Conservation (phyloP, 2,329 filamentous ascomycete species). For the Elsinoe necatrix region DNA sequence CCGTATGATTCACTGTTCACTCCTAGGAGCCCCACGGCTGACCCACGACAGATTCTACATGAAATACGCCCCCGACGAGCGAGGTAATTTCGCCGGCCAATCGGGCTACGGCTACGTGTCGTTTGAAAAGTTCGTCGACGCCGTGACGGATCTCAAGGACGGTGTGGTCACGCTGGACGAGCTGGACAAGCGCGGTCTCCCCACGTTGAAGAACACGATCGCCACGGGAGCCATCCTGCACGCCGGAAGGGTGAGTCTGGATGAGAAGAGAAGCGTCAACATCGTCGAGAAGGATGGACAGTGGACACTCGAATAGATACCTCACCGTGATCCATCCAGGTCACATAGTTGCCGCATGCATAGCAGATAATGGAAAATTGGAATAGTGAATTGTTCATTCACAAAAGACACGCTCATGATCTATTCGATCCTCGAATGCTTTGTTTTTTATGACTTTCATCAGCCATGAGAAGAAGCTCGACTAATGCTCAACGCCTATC, state of each 20-base stretch:
- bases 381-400: constrained; percentile 3
- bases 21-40: not conserved
- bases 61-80: constrained; percentile 88
- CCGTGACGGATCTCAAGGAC: constrained; percentile 68
- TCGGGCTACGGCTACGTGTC: constrained; percentile 88
- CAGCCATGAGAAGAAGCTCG: not conserved
- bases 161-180: constrained; percentile 63
- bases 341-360: not conserved
- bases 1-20: constrained; percentile 44
- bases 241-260: constrained; percentile 73
- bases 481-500: not conserved
- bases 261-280: constrained; percentile 69
- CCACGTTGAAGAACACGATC: constrained; percentile 80
- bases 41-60: constrained; percentile 19
- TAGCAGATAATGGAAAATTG: not conserved
- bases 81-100: constrained; percentile 88
- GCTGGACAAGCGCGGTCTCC: constrained; percentile 70
- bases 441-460: not conserved
- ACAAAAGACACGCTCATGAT: not conserved
- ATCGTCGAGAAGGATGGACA: constrained; percentile 58
- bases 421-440: constrained; percentile 3
- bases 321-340: too few relatives aligned
- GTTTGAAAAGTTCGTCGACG: constrained; percentile 93
- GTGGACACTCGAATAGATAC: constrained; percentile 58
- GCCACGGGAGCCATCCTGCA: constrained; percentile 87